Conservation (phyloP, 2,329 filamentous ascomycete genomes). For the Nemania sp. region DNA sequence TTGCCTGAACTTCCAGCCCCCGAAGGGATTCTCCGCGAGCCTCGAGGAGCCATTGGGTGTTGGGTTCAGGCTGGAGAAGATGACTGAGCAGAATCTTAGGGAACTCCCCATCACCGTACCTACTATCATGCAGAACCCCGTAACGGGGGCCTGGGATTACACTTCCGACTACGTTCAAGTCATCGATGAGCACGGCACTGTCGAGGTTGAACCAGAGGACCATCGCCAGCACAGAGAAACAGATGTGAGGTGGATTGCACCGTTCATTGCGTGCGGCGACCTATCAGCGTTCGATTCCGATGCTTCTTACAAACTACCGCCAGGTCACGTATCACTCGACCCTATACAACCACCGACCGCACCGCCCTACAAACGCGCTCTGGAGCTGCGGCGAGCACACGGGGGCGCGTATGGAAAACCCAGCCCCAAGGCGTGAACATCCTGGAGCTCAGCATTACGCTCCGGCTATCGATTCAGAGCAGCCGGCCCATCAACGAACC, state of each 20-base stretch:
- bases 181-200: constrained; percentile 43
- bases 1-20: constrained; percentile 85
- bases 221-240: constrained; percentile 41
- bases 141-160: constrained; percentile 50
- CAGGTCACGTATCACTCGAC: constrained; percentile 83
- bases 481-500: constrained; percentile 35
- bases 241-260: constrained; percentile 80
- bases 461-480: constrained; percentile 21
- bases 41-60: constrained; percentile 76
- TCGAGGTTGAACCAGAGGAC: constrained; percentile 58
- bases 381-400: constrained; percentile 78
- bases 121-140: constrained; percentile 51
- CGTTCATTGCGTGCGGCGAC: constrained; percentile 96
- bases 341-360: constrained; percentile 95
- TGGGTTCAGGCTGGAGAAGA: constrained; percentile 56
- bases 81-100: constrained; percentile 51
- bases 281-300: constrained; percentile 94
- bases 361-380: constrained; percentile 87
- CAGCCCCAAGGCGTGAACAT: constrained; percentile 42
- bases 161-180: constrained; percentile 24
- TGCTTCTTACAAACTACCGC: constrained; percentile 87
- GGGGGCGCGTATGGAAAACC: constrained; percentile 81
- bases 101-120: constrained; percentile 49
- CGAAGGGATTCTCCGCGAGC: constrained; percentile 74
- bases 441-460: neutral